Conservation (phyloP, 306 rosid genomes). For the Prunus padus region DNA sequence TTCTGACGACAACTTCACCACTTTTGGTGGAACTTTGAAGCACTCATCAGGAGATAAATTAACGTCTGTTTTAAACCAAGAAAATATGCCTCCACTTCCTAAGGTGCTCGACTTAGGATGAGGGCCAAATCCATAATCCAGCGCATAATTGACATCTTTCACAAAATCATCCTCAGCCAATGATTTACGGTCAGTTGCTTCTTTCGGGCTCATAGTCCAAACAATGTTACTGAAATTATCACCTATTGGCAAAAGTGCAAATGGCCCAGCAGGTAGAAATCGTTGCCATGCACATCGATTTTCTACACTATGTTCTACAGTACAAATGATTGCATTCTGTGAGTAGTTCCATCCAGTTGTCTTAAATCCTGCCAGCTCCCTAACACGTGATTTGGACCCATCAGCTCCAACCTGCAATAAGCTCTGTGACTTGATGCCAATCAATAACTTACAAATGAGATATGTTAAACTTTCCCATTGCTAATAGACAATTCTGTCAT, state of each 20-base stretch:
- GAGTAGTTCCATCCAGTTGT: constrained; percentile 93
- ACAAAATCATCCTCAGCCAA: constrained; percentile 57
- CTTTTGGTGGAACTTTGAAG: constrained; percentile 82
- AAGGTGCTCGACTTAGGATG: constrained; percentile 55
- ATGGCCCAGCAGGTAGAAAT: constrained; percentile 86
- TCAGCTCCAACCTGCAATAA: constrained; percentile 85
- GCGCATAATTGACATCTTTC: constrained; percentile 62
- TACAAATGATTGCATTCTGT: constrained; percentile 89
- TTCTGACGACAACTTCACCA: constrained; percentile 62
- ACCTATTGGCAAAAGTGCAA: constrained; percentile 87
- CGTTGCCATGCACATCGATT: constrained; percentile 90
- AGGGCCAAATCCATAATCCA: constrained; percentile 76
- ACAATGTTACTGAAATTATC: constrained; percentile 86
- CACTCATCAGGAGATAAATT: constrained; percentile 48
- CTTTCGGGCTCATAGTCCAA: constrained; percentile 91
- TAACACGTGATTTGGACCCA: constrained; percentile 85
- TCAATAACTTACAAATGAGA: constrained; percentile 12
- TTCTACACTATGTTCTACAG: constrained; percentile 68
- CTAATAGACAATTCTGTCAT: background rate
- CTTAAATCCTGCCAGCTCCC: constrained; percentile 78
- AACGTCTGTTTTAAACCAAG: constrained; percentile 60
- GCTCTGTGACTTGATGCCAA: constrained; percentile 22
- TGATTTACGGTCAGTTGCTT: constrained; percentile 54
- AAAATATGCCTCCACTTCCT: constrained; percentile 51
- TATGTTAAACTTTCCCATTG: constrained; percentile 16